Evolutionary conservation across 768 basidiomycete genomes (phyloP).

Genomic region (Lactarius quietus): DNA sequence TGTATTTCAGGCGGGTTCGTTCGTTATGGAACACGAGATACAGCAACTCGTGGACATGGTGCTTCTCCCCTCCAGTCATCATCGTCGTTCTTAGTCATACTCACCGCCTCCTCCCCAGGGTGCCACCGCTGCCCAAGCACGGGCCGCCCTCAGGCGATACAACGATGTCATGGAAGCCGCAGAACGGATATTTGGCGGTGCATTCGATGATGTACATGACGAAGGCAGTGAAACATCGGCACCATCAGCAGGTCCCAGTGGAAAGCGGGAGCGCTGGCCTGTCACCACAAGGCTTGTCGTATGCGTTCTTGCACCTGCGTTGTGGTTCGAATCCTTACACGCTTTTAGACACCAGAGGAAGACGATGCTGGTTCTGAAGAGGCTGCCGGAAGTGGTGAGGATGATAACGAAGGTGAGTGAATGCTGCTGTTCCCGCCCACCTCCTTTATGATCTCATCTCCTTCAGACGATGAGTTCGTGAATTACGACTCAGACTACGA

Average conservation of each 20-base stretch:
- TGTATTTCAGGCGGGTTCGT: not conserved
- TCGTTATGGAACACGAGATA: conserved; percentile 35
- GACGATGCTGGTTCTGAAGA: conserved; percentile 49
- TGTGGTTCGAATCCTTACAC: conserved; percentile 2
- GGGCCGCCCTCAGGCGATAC: conserved; percentile 73
- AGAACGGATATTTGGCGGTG: conserved; percentile 79
- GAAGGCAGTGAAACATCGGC: conserved; percentile 40
- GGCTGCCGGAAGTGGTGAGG: conserved; percentile 44
- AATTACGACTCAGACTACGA: conserved; percentile 86
- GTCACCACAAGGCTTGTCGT: conserved; percentile 20
- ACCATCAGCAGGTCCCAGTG: conserved; percentile 14
- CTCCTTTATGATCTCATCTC: not conserved
- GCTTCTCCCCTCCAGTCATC: not conserved
- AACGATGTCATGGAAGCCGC: conserved; percentile 93
- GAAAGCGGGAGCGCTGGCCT: conserved; percentile 5
- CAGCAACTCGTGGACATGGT: conserved; percentile 40
- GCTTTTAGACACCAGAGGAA: conserved; percentile 56
- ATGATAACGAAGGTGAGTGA: conserved; percentile 48
- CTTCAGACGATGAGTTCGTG: conserved; percentile 52
- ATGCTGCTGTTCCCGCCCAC: not conserved
- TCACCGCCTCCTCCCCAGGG: conserved; percentile 52
- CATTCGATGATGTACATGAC: conserved; percentile 69
- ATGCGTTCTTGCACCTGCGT: conserved; percentile 6
- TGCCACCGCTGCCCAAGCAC: conserved; percentile 75
- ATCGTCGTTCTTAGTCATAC: not conserved